Conservation (phyloP, 139 green algal species). For the Micromonas pusilla region DNA sequence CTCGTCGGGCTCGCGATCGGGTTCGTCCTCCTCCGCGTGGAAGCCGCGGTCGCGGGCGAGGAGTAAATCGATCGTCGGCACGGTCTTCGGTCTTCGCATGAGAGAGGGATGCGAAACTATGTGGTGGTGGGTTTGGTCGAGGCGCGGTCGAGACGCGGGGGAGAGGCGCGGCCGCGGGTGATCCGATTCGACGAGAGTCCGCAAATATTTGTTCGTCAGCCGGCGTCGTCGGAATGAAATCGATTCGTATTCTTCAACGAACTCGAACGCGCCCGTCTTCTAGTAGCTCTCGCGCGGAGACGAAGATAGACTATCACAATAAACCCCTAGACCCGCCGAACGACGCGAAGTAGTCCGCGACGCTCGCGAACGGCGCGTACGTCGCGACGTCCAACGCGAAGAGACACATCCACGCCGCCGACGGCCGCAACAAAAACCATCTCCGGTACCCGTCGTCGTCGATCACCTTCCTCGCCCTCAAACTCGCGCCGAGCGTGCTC, state of each 20-base stretch:
- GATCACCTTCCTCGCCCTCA: neutral
- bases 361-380: neutral
- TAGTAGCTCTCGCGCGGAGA: too few relatives aligned
- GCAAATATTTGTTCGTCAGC: too few relatives aligned
- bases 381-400: constrained; percentile 9
- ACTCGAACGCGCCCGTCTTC: too few relatives aligned
- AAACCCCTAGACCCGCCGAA: neutral
- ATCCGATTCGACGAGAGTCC: too few relatives aligned
- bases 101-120: too few relatives aligned
- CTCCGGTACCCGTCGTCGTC: neutral
- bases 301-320: too few relatives aligned
- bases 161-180: too few relatives aligned
- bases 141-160: too few relatives aligned
- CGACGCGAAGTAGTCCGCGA: neutral
- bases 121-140: too few relatives aligned
- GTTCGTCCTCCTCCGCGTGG: constrained; percentile 33
- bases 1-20: constrained; percentile 31
- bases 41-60: constrained; percentile 22
- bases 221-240: too few relatives aligned
- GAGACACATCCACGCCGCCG: constrained; percentile 3
- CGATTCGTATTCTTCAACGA: too few relatives aligned
- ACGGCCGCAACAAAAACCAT: constrained; percentile 8
- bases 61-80: constrained; percentile 16
- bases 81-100: too few relatives aligned
- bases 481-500: constrained; percentile 20